Base-by-base conservation (phyloP, 768 basidiomycete species). In the Lepiota brunneoincarnata region DNA sequence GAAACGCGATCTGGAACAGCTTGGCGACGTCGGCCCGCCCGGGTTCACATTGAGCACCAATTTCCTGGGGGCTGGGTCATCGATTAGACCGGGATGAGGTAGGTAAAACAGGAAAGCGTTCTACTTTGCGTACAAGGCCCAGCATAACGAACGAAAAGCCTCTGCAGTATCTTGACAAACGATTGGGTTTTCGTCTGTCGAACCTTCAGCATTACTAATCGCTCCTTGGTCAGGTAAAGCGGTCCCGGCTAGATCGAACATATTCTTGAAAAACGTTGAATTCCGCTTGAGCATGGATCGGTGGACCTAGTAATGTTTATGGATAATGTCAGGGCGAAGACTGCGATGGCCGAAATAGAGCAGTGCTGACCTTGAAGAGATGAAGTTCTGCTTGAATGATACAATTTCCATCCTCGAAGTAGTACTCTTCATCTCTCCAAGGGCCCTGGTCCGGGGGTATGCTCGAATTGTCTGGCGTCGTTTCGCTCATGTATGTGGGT, bases 71-170 rank as follows among this genome's bases (percentile, higher is more conserved):
- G 9, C 41, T 51, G 21, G 1, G 17, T 5, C 23, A 3, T 5
- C 5, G 20, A 26, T 51, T 36, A 31, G 17, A 36, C 4, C 21
- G 34, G 12, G 12, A 38, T 10, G 4, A 24, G 11, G 17, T 7
- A 1, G 3, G 6, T 26, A 7, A 3, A 7, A 24, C 18, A 26
- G 36, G 37, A 14, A 31, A 31, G 7, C 2, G 3, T 45, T 60
- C 4, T 53, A 64, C 61, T 54, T 45, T 4, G 63, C 58, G 37
- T 61, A 64, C 18, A 63, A 44, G 37, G 45, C 46, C 60, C 59
- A 64, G 20, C 62, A 64, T 17, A 59, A 39, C 11, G 58, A 58
- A 24, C 61, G 54, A 20, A 64, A 58, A 12, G 61, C 58, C 3
- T 54, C 56, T 28, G 43, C 46, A 12, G 40, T 39, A 28, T 61